A percentile compares a stretch with the other conserved stretches of the same genome.
phyloP scores from a whole-genome alignment of 805 yeast species.

The Spathaspora gorwiae region DNA sequence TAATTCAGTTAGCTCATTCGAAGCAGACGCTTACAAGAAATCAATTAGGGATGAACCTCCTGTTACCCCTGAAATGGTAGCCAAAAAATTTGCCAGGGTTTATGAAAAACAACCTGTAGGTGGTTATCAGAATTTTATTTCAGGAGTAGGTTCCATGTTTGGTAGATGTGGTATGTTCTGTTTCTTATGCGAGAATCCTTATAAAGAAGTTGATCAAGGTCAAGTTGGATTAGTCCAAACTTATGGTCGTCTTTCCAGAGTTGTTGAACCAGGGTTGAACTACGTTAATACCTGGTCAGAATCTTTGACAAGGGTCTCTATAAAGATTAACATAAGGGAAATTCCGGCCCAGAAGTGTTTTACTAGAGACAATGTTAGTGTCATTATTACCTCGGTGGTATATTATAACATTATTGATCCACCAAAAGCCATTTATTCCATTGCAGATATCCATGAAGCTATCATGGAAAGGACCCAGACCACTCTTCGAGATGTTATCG shows the following conservation, averaged over 20 bases:
- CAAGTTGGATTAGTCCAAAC: conserved; percentile 63
- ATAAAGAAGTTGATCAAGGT: conserved; percentile 58
- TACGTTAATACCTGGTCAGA: conserved; percentile 66
- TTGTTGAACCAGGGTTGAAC: conserved; percentile 66
- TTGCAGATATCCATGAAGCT: conserved; percentile 50
- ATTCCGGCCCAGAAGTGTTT: conserved; percentile 65
- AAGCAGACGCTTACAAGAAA: conserved; percentile 8
- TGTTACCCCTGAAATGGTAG: conserved; percentile 38
- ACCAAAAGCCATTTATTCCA: conserved; percentile 58
- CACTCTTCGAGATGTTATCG: conserved; percentile 67
- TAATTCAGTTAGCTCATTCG: conserved; percentile 4
- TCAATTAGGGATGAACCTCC: conserved; percentile 18
- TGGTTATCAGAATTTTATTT: conserved; percentile 38
- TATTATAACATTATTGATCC: conserved; percentile 67
- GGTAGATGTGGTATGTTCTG: conserved; percentile 57
- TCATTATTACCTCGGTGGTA: conserved; percentile 59
- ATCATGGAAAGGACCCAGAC: conserved; percentile 67
- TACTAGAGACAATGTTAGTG: conserved; percentile 66
- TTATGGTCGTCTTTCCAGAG: conserved; percentile 60
- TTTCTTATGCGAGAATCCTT: conserved; percentile 57
- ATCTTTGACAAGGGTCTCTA: conserved; percentile 44
- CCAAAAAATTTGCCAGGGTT: conserved; percentile 35
- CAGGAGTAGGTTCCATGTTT: conserved; percentile 39
- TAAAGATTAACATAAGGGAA: conserved; percentile 57
- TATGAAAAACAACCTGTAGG: conserved; percentile 39